Evolutionary conservation across 495 filamentous ascomycete species (phyloP), one percentile per base, ranked within the genome.

Genomic region (Geoglossum glabrum): DNA sequence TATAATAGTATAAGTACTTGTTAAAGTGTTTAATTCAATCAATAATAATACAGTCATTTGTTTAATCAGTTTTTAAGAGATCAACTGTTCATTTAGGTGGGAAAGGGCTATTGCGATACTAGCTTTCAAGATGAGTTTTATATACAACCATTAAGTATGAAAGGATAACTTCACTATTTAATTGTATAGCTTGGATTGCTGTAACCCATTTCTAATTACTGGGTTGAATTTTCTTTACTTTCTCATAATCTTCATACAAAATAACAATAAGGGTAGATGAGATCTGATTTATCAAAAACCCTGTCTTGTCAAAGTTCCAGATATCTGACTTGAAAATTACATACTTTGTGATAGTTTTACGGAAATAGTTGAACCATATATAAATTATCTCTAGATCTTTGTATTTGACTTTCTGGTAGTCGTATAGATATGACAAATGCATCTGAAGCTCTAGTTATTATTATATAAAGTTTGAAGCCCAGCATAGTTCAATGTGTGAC

Each of bases 261-360:
- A 28, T 59, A 38, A 61, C 46, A 50, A 59, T 57, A n/a, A 28
- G 30, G 31, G 27, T 55, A 8, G 31, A 36, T 15, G 27, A 60
- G 25, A 61, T 61, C 19, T 61, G 21, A 40, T 57, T 57, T 43
- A 61, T 61, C 34, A 54, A 31, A 43, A 61, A 61, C 36, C 59
- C 59, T 54, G 57, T 34, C 51, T 61, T 31, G 54, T 61, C 57
- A 40, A 61, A 61, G 49, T 60, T 61, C 33, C 59, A 61, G 30
- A 60, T 60, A 54, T 60, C 46, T 9, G 47, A 33, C 25, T 60
- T 33, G 17, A 30, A 3, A 34, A 61, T 61, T 3, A 36, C 59
- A 43, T 61, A 61, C 47, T 61, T 55, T 8, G 40, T 26, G 4
- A 17, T 27, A 26, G 30, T 54, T 13, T 59, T 36, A 6, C 28